These are phyloP conservation scores for Fusarium xylarioides DNA, from an alignment of 2,329 filamentous ascomycete species.

Conservation along the genomic window DNA sequence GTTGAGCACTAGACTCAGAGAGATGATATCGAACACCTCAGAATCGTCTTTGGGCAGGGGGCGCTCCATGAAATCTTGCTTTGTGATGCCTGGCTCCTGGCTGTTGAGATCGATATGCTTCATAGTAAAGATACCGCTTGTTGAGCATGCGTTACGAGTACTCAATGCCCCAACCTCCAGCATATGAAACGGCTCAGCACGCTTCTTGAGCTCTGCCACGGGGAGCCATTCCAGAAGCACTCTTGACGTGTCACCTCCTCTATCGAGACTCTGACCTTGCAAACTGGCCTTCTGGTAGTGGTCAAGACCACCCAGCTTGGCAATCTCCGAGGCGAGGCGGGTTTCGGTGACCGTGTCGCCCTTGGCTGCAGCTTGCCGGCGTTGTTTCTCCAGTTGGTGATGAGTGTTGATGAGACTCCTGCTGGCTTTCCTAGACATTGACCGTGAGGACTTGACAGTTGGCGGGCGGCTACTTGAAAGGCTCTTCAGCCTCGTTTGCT, in stretches of 20 bases:
- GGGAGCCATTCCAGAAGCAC: conserved; percentile 71
- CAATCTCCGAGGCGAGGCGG: conserved; percentile 62
- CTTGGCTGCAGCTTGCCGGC: conserved; percentile 61
- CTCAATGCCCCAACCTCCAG: conserved; percentile 92
- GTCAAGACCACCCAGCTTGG: conserved; percentile 67
- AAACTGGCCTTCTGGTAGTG: conserved; percentile 74
- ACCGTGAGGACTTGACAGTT: conserved; percentile 59
- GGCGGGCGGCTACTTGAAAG: conserved; percentile 64
- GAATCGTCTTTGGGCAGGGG: conserved; percentile 70
- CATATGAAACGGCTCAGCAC: conserved; percentile 62
- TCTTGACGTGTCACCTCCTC: conserved; percentile 73
- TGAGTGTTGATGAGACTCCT: conserved; percentile 71
- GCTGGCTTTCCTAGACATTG: conserved; percentile 72
- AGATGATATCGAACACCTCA: conserved; percentile 87
- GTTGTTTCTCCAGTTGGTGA: conserved; percentile 71
- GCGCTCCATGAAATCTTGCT: conserved; percentile 94
- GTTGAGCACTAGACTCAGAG: conserved; percentile 91
- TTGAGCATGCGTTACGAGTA: conserved; percentile 84
- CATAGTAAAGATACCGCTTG: conserved; percentile 74
- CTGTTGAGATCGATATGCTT: conserved; percentile 91
- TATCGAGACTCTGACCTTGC: conserved; percentile 71
- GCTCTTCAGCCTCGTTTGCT: conserved; percentile 57
- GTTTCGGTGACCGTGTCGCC: conserved; percentile 61
- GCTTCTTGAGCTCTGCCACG: conserved; percentile 40
- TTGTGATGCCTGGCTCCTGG: conserved; percentile 79